Evolutionary conservation across 768 basidiomycete species (phyloP).

Genomic region (Strobilomyces echinocephalus): DNA sequence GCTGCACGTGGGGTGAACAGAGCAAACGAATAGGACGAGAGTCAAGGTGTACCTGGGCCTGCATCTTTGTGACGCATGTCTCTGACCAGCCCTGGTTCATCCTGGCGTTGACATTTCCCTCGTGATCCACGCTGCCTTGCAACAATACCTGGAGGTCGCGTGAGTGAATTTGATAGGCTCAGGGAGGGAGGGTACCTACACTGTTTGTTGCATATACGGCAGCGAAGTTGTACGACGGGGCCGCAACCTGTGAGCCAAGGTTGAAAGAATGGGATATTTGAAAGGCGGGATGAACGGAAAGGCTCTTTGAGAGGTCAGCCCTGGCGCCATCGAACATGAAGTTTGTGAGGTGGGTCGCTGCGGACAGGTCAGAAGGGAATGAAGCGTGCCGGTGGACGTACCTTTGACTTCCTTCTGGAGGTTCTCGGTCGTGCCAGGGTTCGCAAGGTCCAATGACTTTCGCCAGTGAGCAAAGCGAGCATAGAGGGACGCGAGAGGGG

Average conservation of each 20-base stretch:
- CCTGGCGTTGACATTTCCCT: conserved; percentile 84
- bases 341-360: conserved; percentile 89
- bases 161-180: conserved; percentile 20
- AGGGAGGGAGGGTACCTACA: conserved; percentile 38
- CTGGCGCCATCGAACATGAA: conserved; percentile 97
- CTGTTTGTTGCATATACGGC: conserved; percentile 84
- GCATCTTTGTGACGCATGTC: conserved; percentile 74
- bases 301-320: conserved; percentile 90
- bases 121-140: conserved; percentile 92
- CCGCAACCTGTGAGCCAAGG: conserved; percentile 77
- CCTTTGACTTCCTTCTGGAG: conserved; percentile 90
- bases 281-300: conserved; percentile 93
- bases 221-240: conserved; percentile 91
- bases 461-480: conserved; percentile 79
- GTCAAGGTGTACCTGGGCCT: conserved; percentile 65
- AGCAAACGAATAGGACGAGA: background rate
- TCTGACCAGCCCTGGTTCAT: conserved; percentile 87
- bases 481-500: conserved; percentile 65
- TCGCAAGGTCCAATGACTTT: conserved; percentile 71
- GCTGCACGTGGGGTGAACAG: conserved; percentile 39
- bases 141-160: conserved; percentile 64
- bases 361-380: background rate
- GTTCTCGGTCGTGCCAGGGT: conserved; percentile 92
- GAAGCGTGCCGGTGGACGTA: conserved; percentile 32
- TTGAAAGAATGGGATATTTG: conserved; percentile 97